phyloP scores from a whole-genome alignment of 106 monocot genomes.

The Dendrobium chrysotoxum region DNA sequence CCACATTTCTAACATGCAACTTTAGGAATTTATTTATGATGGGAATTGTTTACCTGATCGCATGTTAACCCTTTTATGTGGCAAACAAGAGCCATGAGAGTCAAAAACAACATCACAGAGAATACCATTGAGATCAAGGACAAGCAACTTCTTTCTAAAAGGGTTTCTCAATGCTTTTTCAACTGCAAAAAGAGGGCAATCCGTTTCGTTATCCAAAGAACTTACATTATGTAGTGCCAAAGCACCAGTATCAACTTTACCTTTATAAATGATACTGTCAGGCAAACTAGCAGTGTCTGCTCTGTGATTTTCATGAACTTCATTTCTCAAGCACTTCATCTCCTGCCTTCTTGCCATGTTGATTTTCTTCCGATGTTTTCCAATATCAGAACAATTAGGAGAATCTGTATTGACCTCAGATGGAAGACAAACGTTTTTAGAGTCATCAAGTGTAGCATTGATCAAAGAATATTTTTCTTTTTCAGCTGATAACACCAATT shows the following conservation, averaged over 20 bases:
- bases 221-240: not conserved
- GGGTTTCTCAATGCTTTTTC: slow-evolving; percentile 10
- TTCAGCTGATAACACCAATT: not conserved
- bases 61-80: slow-evolving; percentile 28
- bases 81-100: slow-evolving; percentile 5
- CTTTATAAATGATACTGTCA: slow-evolving; percentile 1
- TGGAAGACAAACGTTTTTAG: no score
- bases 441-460: not conserved
- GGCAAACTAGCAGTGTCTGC: not conserved
- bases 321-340: not conserved
- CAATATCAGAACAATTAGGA: no score
- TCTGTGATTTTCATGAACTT: not conserved
- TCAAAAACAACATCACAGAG: slow-evolving; percentile 54
- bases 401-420: no score
- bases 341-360: not conserved
- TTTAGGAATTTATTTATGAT: not conserved
- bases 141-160: slow-evolving; percentile 48
- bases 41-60: slow-evolving; percentile 35
- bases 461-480: not conserved
- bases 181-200: not conserved
- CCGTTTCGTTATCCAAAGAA: not conserved
- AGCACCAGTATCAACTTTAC: not conserved
- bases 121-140: slow-evolving; percentile 91
- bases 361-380: no score
- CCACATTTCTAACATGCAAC: not conserved